Evolutionary conservation across 1,284 basidiomycete species (phyloP).

Genomic region (Papiliotrema fonsecae): DNA sequence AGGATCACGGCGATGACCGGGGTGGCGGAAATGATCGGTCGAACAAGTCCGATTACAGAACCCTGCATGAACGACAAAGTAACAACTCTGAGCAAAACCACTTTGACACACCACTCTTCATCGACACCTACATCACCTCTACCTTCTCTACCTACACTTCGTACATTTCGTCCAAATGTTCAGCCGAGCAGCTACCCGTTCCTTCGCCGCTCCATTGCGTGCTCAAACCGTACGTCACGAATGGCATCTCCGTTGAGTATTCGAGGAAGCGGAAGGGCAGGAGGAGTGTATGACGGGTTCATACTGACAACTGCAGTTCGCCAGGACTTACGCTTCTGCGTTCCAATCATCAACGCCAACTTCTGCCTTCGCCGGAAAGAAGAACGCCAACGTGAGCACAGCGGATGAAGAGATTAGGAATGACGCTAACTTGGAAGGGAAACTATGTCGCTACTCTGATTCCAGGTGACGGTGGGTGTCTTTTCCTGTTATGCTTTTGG

Average conservation of each 20-base stretch:
- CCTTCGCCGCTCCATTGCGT: conserved; percentile 14
- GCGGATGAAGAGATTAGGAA: neutral
- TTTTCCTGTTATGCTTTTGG: neutral
- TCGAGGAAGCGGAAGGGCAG: no score
- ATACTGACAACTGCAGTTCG: neutral
- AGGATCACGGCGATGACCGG: no score
- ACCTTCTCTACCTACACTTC: neutral
- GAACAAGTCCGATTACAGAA: no score
- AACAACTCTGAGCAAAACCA: no score
- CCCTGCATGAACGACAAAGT: no score
- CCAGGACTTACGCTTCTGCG: conserved; percentile 41
- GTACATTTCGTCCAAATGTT: conserved; percentile 17
- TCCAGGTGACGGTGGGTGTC: conserved; percentile 33
- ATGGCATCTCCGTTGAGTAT: no score
- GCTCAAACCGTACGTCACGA: neutral
- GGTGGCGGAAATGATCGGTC: no score
- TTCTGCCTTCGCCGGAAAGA: conserved; percentile 80
- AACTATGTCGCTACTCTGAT: conserved; percentile 65
- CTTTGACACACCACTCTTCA: neutral
- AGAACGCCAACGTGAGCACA: conserved; percentile 69
- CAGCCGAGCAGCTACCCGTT: conserved; percentile 26
- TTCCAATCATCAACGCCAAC: conserved; percentile 56
- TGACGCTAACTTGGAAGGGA: conserved; percentile 55
- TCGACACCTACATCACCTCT: neutral
- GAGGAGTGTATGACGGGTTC: no score